Evolutionary conservation across 106 monocot species (phyloP).

Genomic region (Gastrodia elata): DNA sequence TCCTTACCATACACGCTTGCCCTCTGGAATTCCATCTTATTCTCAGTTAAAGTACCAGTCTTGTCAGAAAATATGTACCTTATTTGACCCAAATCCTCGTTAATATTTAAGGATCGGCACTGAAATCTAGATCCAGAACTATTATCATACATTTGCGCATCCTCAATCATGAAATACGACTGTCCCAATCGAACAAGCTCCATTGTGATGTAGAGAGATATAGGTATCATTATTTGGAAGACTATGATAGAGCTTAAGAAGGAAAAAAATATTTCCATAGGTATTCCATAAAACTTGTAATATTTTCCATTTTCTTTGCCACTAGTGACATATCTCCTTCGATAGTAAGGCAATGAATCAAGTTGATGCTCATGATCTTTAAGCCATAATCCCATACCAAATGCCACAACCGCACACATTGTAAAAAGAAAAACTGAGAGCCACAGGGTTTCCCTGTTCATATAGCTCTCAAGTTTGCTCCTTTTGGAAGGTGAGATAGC

Average conservation of each 20-base stretch:
- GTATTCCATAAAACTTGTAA: constrained; percentile 80
- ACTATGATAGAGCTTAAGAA: constrained; percentile 93
- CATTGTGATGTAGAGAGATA: constrained; percentile 97
- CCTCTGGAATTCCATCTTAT: constrained; percentile 89
- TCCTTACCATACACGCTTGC: constrained; percentile 91
- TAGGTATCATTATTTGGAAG: constrained; percentile 99
- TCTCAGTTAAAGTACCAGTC: constrained; percentile 95
- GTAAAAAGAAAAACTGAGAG: constrained; percentile 74
- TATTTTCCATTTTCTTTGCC: constrained; percentile 57
- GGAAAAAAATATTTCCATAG: constrained; percentile 90
- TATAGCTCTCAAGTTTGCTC: constrained; percentile 84
- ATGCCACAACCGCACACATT: constrained; percentile 90
- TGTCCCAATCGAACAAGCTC: constrained; percentile 91
- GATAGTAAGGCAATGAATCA: constrained; percentile 79
- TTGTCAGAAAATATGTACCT: constrained; percentile 91
- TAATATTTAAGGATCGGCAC: constrained; percentile 96
- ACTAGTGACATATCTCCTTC: constrained; percentile 61
- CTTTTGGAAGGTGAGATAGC: constrained; percentile 89
- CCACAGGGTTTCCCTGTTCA: constrained; percentile 98
- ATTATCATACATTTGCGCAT: constrained; percentile 77
- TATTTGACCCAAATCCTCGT: constrained; percentile 98
- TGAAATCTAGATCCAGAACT: constrained; percentile 89
- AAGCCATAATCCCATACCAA: constrained; percentile 94
- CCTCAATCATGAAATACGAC: constrained; percentile 97
- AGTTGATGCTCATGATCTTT: constrained; percentile 40